Base-by-base conservation (phyloP, 495 filamentous ascomycete species). In the Tirmania nivea region DNA sequence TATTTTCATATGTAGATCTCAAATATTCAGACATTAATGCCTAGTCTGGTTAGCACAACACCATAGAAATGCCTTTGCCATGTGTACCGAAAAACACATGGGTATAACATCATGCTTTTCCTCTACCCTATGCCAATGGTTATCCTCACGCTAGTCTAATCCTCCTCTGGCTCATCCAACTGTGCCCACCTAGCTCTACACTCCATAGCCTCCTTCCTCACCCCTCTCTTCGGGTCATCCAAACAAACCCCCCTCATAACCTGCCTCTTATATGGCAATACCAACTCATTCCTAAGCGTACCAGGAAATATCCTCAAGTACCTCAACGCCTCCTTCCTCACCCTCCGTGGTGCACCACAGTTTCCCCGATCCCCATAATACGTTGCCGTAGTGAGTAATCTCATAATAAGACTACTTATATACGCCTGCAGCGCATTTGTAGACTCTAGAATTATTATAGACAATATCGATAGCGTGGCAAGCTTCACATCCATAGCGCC, bases 221-320 rank as follows among this genome's bases (percentile, higher is more conserved):
- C 81, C 59, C 70, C 69, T 39, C 81, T 68, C 68, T 77, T 83
- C 35, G 71, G 72, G 63, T 86, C 81, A 70, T 86, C 81, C 56
- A 84, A 57, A 10, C 72, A 70, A 8, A 50, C 55, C 11, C 69
- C 66, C 54, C 72, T 71, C 48, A 79, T 60, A 10, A 84, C 78
- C 35, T 73, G 64, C 34, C 61, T 66, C 63, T 75, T 74, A 54
- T 73, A 78, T 16, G 78, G 73, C 34, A 84, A 53, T 19, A 86
- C 64, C 4, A 73, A 69, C n/a, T 66, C 67, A 21, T 57, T 60
- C 53, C 68, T 69, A 12, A 75, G 42, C 39, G 57, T 59, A 16
- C 62, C 61, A 6, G 78, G 77, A 19, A 81, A 72, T 8, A 74
- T 57, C 42, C 67, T 69, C 11, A 84, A 65, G 60, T 78, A 82